These are phyloP conservation scores for Chalciporus chontae DNA, from an alignment of 768 basidiomycete genomes.

Conservation along the genomic window DNA sequence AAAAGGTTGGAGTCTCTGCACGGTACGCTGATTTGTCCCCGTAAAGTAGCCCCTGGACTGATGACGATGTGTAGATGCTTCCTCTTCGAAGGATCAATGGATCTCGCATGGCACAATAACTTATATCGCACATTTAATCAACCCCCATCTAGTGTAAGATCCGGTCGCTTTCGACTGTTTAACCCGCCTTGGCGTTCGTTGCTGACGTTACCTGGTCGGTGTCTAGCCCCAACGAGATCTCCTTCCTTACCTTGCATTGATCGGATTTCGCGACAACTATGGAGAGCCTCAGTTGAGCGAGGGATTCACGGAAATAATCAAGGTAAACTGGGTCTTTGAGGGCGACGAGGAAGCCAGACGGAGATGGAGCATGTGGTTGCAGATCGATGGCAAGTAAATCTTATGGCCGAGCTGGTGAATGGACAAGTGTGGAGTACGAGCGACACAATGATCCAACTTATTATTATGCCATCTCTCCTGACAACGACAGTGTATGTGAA, in stretches of 20 bases:
- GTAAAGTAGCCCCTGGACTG: background rate
- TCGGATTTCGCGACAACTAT: slow-evolving; percentile 52
- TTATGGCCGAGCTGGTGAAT: background rate
- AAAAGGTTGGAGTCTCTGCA: slow-evolving; percentile 46
- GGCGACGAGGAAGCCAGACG: slow-evolving; percentile 68
- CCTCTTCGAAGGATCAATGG: slow-evolving; percentile 68
- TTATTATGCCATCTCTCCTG: background rate
- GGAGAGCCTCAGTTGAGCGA: slow-evolving; percentile 67
- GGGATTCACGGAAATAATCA: slow-evolving; percentile 74
- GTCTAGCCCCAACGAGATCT: slow-evolving; percentile 46
- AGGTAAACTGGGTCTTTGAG: slow-evolving; percentile 77
- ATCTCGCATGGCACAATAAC: slow-evolving; percentile 92
- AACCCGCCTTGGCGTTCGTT: background rate
- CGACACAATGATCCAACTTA: slow-evolving; percentile 3
- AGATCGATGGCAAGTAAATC: slow-evolving; percentile 64
- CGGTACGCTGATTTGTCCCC: slow-evolving; percentile 40
- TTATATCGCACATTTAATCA: slow-evolving; percentile 75
- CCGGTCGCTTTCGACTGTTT: background rate
- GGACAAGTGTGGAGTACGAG: background rate
- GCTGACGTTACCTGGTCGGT: background rate
- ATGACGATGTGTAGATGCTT: slow-evolving; percentile 53
- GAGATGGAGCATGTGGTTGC: slow-evolving; percentile 85
- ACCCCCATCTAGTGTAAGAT: slow-evolving; percentile 36
- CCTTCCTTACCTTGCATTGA: slow-evolving; percentile 59
- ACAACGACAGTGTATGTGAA: background rate